These are phyloP conservation scores for Phytophthora lateralis DNA, from an alignment of 352 stramenopile genomes.

Conservation along the genomic window DNA sequence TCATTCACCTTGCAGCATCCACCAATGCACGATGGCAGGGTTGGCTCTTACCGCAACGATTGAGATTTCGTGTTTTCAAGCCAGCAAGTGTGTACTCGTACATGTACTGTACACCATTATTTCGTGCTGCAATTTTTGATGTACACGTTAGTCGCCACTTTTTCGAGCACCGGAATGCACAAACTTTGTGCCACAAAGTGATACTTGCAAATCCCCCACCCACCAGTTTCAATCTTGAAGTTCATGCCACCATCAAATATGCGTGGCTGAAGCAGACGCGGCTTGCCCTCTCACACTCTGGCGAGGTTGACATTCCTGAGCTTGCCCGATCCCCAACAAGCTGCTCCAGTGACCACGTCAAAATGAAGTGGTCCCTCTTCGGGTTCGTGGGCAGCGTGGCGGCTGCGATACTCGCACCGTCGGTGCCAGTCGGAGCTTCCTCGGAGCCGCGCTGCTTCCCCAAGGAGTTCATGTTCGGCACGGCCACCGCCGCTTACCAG, in stretches of 20 bases:
- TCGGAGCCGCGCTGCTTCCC: slow-evolving; percentile 31
- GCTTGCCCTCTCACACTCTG: background rate
- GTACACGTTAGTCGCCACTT: background rate
- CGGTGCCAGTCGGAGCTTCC: background rate
- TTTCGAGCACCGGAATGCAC: slow-evolving; percentile 14
- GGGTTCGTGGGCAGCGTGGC: slow-evolving; percentile 5
- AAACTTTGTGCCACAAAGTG: too few species aligned
- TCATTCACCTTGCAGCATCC: too few species aligned
- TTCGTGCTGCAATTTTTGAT: too few species aligned
- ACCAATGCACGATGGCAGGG: too few species aligned
- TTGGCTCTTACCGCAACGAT: too few species aligned
- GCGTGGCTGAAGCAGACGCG: slow-evolving; percentile 17
- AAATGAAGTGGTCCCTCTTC: slow-evolving; percentile 20
- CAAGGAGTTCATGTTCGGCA: slow-evolving; percentile 69
- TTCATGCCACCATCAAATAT: slow-evolving; percentile 24
- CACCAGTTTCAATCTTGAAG: slow-evolving; percentile 13
- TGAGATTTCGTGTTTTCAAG: too few species aligned
- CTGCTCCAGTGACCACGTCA: background rate
- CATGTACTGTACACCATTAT: too few species aligned
- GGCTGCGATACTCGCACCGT: too few species aligned
- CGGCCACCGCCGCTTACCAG: slow-evolving; percentile 85
- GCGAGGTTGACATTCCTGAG: slow-evolving; percentile 4
- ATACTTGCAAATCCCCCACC: slow-evolving; percentile 5
- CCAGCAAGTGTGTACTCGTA: too few species aligned
- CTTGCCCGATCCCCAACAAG: slow-evolving; percentile 8